Percentiles rank a stretch among this genome's conserved stretches.
These are phyloP conservation scores for Gnomoniopsis smithogilvyi DNA, from an alignment of 2,329 filamentous ascomycete genomes.

Conservation along the genomic window DNA sequence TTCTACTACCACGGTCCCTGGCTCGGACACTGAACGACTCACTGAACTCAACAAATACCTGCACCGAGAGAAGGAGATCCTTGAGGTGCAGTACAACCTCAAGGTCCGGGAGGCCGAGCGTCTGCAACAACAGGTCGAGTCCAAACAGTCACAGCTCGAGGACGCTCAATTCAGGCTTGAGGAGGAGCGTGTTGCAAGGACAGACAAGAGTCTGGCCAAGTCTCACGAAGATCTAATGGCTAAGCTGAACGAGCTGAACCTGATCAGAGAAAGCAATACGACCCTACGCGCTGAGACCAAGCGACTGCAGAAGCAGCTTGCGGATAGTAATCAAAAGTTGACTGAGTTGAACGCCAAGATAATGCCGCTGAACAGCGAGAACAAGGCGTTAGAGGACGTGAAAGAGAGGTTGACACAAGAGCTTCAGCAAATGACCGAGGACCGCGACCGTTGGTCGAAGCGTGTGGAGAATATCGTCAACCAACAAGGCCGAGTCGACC, in stretches of 20 bases:
- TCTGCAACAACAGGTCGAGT: constrained; percentile 84
- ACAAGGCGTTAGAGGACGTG: constrained; percentile 79
- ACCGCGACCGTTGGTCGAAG: constrained; percentile 94
- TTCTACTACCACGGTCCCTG: constrained; percentile 47
- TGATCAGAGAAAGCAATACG: constrained; percentile 92
- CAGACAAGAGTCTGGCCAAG: constrained; percentile 69
- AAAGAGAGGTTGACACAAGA: constrained; percentile 81
- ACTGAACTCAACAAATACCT: constrained; percentile 90
- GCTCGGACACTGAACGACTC: constrained; percentile 68
- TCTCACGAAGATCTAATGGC: constrained; percentile 90
- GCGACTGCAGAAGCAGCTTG: constrained; percentile 71
- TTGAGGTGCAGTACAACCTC: constrained; percentile 93
- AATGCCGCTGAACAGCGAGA: constrained; percentile 75
- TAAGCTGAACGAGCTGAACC: constrained; percentile 91
- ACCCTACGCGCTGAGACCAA: constrained; percentile 85
- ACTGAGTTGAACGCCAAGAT: constrained; percentile 72
- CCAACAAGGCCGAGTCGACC: constrained; percentile 94
- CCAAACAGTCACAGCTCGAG: constrained; percentile 83
- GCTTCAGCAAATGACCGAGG: constrained; percentile 82
- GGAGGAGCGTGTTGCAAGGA: constrained; percentile 76
- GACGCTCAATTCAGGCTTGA: constrained; percentile 85
- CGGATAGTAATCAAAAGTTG: constrained; percentile 71
- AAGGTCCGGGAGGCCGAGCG: constrained; percentile 85
- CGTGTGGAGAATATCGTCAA: constrained; percentile 92
- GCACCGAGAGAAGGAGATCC: constrained; percentile 93